phyloP scores from a whole-genome alignment of 805 yeast species.

The Komagataella phaffii region DNA sequence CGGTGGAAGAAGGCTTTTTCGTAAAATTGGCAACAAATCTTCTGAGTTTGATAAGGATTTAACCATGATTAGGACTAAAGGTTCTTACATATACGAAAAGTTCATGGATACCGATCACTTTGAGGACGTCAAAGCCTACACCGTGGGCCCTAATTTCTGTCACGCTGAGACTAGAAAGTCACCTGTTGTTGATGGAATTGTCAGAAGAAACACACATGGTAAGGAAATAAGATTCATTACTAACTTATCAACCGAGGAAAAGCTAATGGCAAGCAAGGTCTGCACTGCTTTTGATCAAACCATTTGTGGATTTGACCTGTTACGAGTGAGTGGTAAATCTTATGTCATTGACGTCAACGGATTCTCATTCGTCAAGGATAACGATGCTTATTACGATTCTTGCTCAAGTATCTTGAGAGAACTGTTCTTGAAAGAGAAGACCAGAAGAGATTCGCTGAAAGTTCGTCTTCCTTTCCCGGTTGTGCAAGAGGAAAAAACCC shows the following conservation, averaged over 20 bases:
- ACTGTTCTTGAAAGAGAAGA: constrained; percentile 54
- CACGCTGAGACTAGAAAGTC: constrained; percentile 98
- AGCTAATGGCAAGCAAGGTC: constrained; percentile 66
- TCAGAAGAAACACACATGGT: constrained; percentile 92
- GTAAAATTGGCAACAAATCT: constrained; percentile 94
- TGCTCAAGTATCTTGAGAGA: constrained; percentile 69
- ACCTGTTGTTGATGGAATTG: constrained; percentile 99
- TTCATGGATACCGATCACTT: constrained; percentile 97
- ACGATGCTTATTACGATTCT: constrained; percentile 68
- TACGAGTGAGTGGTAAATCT: constrained; percentile 78
- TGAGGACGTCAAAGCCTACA: constrained; percentile 97
- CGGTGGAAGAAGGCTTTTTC: constrained; percentile 87
- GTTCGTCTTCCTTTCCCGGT: constrained; percentile 14
- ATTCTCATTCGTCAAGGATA: constrained; percentile 93
- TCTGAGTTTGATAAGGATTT: constrained; percentile 88
- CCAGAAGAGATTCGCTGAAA: constrained; percentile 26
- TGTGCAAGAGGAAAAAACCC: constrained; percentile 45
- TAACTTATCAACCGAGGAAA: constrained; percentile 61
- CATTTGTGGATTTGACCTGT: constrained; percentile 91
- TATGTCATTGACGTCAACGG: constrained; percentile 97
- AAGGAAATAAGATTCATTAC: constrained; percentile 91
- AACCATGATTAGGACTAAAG: constrained; percentile 66
- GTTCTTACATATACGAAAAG: constrained; percentile 84
- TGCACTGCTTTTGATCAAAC: constrained; percentile 75
- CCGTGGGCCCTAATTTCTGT: constrained; percentile 83